Evolutionary conservation across 129 eudicot genomes (phyloP), one percentile per base, ranked within the genome.

Genomic region (Tanacetum coccineum): DNA sequence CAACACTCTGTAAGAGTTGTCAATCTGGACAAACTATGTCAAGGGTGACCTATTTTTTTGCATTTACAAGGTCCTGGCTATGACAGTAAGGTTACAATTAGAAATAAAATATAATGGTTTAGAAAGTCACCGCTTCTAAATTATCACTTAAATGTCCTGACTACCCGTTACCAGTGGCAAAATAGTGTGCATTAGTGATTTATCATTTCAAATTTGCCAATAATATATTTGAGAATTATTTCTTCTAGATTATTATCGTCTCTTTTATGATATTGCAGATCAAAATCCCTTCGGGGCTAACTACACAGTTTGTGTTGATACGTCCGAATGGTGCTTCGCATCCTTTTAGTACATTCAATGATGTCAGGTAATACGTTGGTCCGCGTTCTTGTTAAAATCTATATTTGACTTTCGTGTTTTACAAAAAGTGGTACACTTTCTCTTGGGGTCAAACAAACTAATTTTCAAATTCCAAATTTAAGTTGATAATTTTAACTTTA

Each of bases 291-390:
- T 47, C 84, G 7, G 99, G 99, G 57, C 74, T 83, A 52, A 81
- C 90, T 61, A 21, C 93, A 19, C 93, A 94, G 68, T 89, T 94
- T 74, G 95, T 86, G 70, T 59, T 89, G 76, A 84, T 81, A 66
- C 79, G 82, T 78, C 75, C 87, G 1, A 81, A 85, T 81, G 99
- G 97, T 59, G 84, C 97, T 61, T 84, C 95, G 44, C 82, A 94
- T 82, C 83, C 93, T 49, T 82, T 89, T 50, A 82, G 57, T 70
- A 76, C 99, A 20, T 77, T 75, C 74, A 63, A 87, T 28, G 96
- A 87, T 84, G 79, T 89, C 67, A 72, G 99, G 99, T 94, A 84
- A 78, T 48, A 19, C 44, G 51, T 26, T 75, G 6, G 21, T 70
- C 49, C 44, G 18, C 55, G 18, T 75, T 59, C 40, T 59, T 64